phyloP scores from a whole-genome alignment of 192 early-diverging fungal species.

The Pilaira anomala region DNA sequence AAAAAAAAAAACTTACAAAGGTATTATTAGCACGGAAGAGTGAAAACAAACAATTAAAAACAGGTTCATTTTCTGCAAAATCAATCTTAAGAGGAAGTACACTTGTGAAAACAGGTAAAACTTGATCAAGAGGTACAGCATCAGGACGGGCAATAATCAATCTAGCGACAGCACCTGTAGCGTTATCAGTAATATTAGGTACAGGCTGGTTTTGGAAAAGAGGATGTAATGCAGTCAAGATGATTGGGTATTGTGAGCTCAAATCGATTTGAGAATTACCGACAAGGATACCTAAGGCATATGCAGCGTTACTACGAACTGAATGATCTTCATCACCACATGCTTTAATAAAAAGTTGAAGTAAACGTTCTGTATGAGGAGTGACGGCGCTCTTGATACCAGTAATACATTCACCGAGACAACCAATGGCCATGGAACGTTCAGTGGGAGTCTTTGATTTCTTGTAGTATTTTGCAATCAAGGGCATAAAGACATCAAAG shows the following conservation, averaged over 20 bases:
- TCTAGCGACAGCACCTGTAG: slow-evolving; percentile 73
- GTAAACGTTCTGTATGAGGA: slow-evolving; percentile 58
- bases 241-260: slow-evolving; percentile 57
- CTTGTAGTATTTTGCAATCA: slow-evolving; percentile 80
- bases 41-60: slow-evolving; percentile 64
- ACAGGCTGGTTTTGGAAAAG: slow-evolving; percentile 53
- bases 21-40: slow-evolving; percentile 56
- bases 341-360: slow-evolving; percentile 65
- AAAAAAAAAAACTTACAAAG: slow-evolving; percentile 31
- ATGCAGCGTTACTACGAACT: slow-evolving; percentile 85
- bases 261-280: slow-evolving; percentile 63
- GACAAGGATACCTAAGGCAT: slow-evolving; percentile 69
- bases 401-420: slow-evolving; percentile 72
- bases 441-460: slow-evolving; percentile 63
- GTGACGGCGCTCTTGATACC: slow-evolving; percentile 59
- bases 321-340: slow-evolving; percentile 74
- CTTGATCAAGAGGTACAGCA: slow-evolving; percentile 66
- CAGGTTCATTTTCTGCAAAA: slow-evolving; percentile 73
- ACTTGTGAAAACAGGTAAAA: slow-evolving; percentile 62
- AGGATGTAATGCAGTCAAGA: slow-evolving; percentile 62
- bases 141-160: slow-evolving; percentile 66
- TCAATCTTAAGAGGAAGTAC: slow-evolving; percentile 71
- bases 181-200: slow-evolving; percentile 66
- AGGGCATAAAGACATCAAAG: slow-evolving; percentile 75
- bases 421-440: slow-evolving; percentile 88